Conservation (phyloP, 352 stramenopile species). For the Globisporangium parvum region DNA sequence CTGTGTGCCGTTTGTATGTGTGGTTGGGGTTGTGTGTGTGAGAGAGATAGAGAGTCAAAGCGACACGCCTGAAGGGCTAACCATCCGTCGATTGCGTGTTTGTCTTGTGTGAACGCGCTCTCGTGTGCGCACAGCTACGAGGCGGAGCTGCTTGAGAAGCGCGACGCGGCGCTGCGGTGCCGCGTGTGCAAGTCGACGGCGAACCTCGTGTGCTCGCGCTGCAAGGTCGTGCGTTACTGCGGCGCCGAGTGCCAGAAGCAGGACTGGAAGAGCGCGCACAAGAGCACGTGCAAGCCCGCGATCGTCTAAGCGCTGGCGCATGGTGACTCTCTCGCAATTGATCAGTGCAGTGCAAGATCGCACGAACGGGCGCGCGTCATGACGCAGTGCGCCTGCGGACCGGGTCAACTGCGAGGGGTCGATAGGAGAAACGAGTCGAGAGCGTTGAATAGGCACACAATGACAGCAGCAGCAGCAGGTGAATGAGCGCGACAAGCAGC, state of each 20-base stretch:
- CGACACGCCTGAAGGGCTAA: no score
- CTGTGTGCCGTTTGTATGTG: background rate
- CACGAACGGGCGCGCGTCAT: background rate
- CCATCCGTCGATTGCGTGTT: background rate
- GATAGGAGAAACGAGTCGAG: no score
- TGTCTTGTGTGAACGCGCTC: constrained; percentile 3
- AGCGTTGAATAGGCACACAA: no score
- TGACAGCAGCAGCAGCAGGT: no score
- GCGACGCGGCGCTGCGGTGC: constrained; percentile 65
- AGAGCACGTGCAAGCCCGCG: constrained; percentile 77
- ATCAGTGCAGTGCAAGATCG: no score
- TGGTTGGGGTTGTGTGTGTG: background rate
- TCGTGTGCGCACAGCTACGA: constrained; percentile 34
- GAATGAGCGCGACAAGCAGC: no score
- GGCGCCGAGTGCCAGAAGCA: constrained; percentile 85
- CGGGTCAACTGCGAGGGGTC: no score
- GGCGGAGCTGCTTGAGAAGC: constrained; percentile 69
- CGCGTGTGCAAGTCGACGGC: constrained; percentile 75
- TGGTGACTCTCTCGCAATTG: no score
- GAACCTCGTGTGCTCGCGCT: constrained; percentile 81
- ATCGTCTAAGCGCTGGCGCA: constrained; percentile 6
- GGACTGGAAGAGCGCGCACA: constrained; percentile 84
- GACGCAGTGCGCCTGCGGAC: no score
- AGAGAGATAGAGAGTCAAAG: no score
- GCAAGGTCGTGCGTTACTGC: constrained; percentile 85